phyloP scores from a whole-genome alignment of 75 land plant species.

The Adiantum capillusveneris region DNA sequence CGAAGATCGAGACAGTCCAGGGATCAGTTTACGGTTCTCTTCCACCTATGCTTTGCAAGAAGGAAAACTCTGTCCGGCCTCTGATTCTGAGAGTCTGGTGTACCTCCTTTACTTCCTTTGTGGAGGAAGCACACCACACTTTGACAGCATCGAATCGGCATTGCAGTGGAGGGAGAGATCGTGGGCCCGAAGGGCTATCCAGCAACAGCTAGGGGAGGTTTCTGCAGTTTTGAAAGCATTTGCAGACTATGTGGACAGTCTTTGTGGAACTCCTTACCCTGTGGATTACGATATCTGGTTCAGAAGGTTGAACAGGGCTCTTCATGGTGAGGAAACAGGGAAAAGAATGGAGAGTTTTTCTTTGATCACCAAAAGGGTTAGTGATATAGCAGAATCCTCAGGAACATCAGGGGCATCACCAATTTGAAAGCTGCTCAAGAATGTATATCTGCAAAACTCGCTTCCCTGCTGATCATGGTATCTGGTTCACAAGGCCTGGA shows the following conservation, averaged over 20 bases:
- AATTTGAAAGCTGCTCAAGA: too few relatives aligned
- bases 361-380: conserved; percentile 9
- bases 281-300: conserved; percentile 51
- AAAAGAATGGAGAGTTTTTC: conserved; percentile 32
- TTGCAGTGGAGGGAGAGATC: conserved; percentile 41
- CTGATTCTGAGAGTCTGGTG: conserved; percentile 43
- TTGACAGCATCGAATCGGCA: conserved; percentile 36
- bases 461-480: too few relatives aligned
- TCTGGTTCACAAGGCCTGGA: too few relatives aligned
- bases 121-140: conserved; percentile 33
- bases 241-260: conserved; percentile 45
- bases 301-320: conserved; percentile 33
- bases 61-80: conserved; percentile 47
- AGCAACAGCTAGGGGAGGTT: conserved; percentile 40
- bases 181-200: conserved; percentile 41
- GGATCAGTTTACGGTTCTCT: conserved; percentile 64
- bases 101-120: conserved; percentile 34
- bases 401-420: conserved; percentile 56
- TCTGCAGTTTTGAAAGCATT: conserved; percentile 48
- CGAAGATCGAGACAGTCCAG: conserved; percentile 87
- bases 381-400: conserved; percentile 59
- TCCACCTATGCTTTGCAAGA: conserved; percentile 54
- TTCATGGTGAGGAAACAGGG: conserved; percentile 45
- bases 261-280: conserved; percentile 41
- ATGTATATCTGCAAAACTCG: too few relatives aligned